A percentile compares a stretch with the other conserved stretches of the same genome.
Conservation (phyloP, 306 rosid species). For the Medicago arabica region DNA sequence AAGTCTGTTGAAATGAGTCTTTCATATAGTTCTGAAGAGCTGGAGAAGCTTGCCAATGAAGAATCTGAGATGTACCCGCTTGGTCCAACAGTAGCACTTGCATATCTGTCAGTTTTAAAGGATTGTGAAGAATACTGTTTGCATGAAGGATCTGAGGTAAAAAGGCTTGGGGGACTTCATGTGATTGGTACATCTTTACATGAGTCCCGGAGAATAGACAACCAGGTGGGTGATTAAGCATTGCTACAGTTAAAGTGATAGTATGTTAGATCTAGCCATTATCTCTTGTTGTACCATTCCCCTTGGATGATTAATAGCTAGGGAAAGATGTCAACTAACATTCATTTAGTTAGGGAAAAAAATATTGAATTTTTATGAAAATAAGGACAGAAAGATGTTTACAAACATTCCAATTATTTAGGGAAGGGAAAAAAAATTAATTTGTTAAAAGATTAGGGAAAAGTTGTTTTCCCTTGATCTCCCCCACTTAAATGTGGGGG, state of each 20-base stretch:
- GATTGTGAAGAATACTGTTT: constrained; percentile 86
- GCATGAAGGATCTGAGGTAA: constrained; percentile 88
- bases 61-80: constrained; percentile 89
- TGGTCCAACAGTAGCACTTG: constrained; percentile 87
- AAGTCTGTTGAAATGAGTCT: constrained; percentile 90
- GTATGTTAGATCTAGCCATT: constrained; percentile 31
- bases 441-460: constrained; percentile 20
- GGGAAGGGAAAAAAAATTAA: no score
- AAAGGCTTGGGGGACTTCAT: constrained; percentile 93
- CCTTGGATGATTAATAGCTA: constrained; percentile 8
- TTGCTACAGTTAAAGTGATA: constrained; percentile 25
- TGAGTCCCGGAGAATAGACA: constrained; percentile 96
- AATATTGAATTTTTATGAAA: constrained; percentile 32
- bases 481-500: constrained; percentile 1
- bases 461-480: constrained; percentile 14
- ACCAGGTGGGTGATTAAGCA: constrained; percentile 68
- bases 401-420: background rate
- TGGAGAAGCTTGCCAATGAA: constrained; percentile 79
- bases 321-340: constrained; percentile 7
- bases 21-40: constrained; percentile 65
- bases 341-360: background rate
- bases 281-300: constrained; percentile 9
- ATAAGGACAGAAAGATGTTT: constrained; percentile 6
- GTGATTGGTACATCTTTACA: constrained; percentile 97
- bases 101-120: constrained; percentile 79